These are phyloP conservation scores for Aspergillus intermedius DNA, from an alignment of 2,329 filamentous ascomycete species.

Conservation along the genomic window DNA sequence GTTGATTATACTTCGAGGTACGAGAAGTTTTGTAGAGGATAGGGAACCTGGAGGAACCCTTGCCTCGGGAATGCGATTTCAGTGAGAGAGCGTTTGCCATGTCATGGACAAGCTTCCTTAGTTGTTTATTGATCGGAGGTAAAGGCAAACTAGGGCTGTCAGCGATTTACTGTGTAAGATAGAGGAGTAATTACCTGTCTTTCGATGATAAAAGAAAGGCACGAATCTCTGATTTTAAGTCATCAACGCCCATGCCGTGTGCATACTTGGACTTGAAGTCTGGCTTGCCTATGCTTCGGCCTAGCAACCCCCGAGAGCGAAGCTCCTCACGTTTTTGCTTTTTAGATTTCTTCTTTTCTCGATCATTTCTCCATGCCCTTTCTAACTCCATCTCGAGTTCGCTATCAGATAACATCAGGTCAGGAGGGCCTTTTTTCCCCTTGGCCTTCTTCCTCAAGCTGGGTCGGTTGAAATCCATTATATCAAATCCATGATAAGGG, in stretches of 20 bases:
- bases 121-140: conserved; percentile 74
- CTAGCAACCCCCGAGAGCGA: conserved; percentile 59
- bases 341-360: conserved; percentile 62
- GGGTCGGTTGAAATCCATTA: conserved; percentile 74
- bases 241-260: conserved; percentile 62
- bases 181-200: conserved; percentile 50
- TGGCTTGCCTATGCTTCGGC: conserved; percentile 48
- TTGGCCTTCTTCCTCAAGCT: conserved; percentile 62
- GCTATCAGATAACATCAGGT: conserved; percentile 56
- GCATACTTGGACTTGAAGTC: conserved; percentile 66
- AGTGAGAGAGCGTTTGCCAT: conserved; percentile 68
- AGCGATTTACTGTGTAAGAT: conserved; percentile 1
- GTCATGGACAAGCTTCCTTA: conserved; percentile 73
- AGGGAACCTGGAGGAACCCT: conserved; percentile 65
- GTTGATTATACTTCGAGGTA: conserved; percentile 57
- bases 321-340: conserved; percentile 66
- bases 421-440: conserved; percentile 50
- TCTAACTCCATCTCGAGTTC: conserved; percentile 59
- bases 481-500: conserved; percentile 65
- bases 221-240: conserved; percentile 67
- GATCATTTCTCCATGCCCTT: conserved; percentile 59
- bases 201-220: conserved; percentile 60
- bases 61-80: conserved; percentile 76
- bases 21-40: conserved; percentile 66
- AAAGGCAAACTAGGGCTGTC: conserved; percentile 55